Percentiles rank a stretch among this genome's conserved stretches.
These are phyloP conservation scores for Lindgomyces ingoldianus DNA, from an alignment of 495 filamentous ascomycete species.

Conservation along the genomic window DNA sequence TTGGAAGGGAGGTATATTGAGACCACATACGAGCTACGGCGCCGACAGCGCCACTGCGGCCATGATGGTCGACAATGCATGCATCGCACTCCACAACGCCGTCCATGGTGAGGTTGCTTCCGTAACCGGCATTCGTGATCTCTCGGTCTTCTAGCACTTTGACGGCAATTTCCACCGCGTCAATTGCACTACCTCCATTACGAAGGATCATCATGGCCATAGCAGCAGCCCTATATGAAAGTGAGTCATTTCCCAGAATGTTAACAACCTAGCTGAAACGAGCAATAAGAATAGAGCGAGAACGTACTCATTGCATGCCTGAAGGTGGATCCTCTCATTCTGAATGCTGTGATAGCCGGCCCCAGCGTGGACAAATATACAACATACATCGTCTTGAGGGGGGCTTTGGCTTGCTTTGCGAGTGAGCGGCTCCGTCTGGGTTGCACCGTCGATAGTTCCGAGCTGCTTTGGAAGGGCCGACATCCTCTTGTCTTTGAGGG, in stretches of 20 bases:
- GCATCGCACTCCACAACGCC: conserved; percentile 94
- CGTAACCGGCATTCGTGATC: conserved; percentile 94
- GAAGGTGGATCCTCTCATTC: conserved; percentile 80
- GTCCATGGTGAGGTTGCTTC: conserved; percentile 90
- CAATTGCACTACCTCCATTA: conserved; percentile 74
- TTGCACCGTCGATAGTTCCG: conserved; percentile 23
- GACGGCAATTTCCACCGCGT: conserved; percentile 91
- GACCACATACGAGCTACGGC: conserved; percentile 77
- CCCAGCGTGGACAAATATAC: conserved; percentile 94
- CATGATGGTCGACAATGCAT: conserved; percentile 83
- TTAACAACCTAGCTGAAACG: too few relatives aligned
- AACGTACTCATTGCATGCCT: conserved; percentile 83
- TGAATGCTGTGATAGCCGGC: conserved; percentile 88
- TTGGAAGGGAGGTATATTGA: too few relatives aligned
- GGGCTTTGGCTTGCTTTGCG: conserved; percentile 41
- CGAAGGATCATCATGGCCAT: conserved; percentile 76
- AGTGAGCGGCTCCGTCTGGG: conserved; percentile 7
- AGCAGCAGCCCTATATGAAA: conserved; percentile 82
- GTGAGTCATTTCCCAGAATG: too few relatives aligned
- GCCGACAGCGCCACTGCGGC: conserved; percentile 88
- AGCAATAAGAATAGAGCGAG: too few relatives aligned
- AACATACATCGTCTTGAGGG: conserved; percentile 53
- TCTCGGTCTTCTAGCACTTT: conserved; percentile 85
- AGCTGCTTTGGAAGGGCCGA: conserved; percentile 1
- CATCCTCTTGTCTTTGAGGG: conserved; percentile 19